phyloP scores from a whole-genome alignment of 139 green algal species.

The Microglena sp. region DNA sequence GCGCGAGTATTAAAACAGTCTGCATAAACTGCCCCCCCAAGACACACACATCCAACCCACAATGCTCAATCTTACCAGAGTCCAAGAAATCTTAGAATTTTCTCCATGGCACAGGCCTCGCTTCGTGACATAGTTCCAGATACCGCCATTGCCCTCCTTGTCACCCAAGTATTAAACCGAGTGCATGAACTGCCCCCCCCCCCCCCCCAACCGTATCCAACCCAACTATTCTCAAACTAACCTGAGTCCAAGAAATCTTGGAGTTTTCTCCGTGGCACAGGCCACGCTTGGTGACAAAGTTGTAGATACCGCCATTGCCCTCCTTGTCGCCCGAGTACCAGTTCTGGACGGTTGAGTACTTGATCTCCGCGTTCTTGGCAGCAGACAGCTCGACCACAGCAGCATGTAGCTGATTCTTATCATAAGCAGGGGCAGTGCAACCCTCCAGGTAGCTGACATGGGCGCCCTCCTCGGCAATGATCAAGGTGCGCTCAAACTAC shows the following conservation, averaged over 20 bases:
- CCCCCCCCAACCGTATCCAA: too few species aligned
- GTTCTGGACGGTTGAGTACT: slow-evolving; percentile 99
- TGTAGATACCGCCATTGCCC: slow-evolving; percentile 95
- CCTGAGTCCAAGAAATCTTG: slow-evolving; percentile 99
- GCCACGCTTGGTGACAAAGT: slow-evolving; percentile 99
- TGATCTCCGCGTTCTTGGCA: slow-evolving; percentile 86
- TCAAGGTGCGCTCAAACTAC: slow-evolving; percentile 98
- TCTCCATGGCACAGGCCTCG: slow-evolving; percentile 85
- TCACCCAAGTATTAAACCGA: slow-evolving; percentile 94
- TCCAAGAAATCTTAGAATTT: slow-evolving; percentile 97
- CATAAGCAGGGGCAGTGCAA: slow-evolving; percentile 91
- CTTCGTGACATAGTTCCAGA: slow-evolving; percentile 99
- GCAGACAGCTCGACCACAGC: slow-evolving; percentile 93
- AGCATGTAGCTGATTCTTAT: slow-evolving; percentile 95
- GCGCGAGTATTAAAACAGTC: slow-evolving; percentile 87
- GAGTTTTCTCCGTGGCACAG: slow-evolving; percentile 83
- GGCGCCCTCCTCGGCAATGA: slow-evolving; percentile 87
- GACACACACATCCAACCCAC: too few species aligned
- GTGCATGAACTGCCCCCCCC: too few species aligned
- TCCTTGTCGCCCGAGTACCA: slow-evolving; percentile 86
- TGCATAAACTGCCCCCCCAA: too few species aligned
- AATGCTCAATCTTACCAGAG: slow-evolving; percentile 83
- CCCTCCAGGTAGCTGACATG: slow-evolving; percentile 97
- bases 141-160: slow-evolving; percentile 79
- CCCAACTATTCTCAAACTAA: too few species aligned